Conservation (phyloP, 768 basidiomycete species). For the Porphyrellus cyaneotinctus region DNA sequence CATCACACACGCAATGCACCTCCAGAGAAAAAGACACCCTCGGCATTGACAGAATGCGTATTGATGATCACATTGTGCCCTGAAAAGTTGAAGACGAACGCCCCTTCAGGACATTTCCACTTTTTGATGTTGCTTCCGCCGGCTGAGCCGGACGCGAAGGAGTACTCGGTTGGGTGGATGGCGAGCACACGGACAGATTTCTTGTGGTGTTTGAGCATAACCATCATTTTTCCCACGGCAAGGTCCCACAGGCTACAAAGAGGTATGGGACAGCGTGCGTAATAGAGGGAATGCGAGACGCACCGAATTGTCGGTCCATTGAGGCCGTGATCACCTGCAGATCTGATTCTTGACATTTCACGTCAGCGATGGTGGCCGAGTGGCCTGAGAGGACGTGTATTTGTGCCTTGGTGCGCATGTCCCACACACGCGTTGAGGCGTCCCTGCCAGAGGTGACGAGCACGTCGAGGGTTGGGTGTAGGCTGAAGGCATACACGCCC, state of each 20-base stretch:
- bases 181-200: constrained; percentile 94
- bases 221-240: constrained; percentile 95
- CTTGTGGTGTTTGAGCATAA: constrained; percentile 98
- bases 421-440: constrained; percentile 97
- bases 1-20: constrained; percentile 42
- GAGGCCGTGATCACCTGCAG: constrained; percentile 97
- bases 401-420: constrained; percentile 97
- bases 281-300: constrained; percentile 15
- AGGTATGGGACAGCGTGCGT: not conserved
- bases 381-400: constrained; percentile 93
- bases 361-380: constrained; percentile 91
- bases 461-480: constrained; percentile 95
- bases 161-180: constrained; percentile 94
- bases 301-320: constrained; percentile 95
- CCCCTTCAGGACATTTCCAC: constrained; percentile 97
- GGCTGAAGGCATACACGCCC: constrained; percentile 88
- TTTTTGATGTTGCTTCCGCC: constrained; percentile 99
- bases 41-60: constrained; percentile 87
- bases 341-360: constrained; percentile 94
- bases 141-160: constrained; percentile 91
- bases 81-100: constrained; percentile 93
- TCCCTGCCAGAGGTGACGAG: constrained; percentile 95
- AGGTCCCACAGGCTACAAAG: constrained; percentile 91
- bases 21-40: constrained; percentile 96
- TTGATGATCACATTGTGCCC: constrained; percentile 99